A percentile compares a stretch with the other conserved stretches of the same genome.
These are phyloP conservation scores for Ogataea dorogensis DNA, from an alignment of 805 yeast species.

Conservation along the genomic window DNA sequence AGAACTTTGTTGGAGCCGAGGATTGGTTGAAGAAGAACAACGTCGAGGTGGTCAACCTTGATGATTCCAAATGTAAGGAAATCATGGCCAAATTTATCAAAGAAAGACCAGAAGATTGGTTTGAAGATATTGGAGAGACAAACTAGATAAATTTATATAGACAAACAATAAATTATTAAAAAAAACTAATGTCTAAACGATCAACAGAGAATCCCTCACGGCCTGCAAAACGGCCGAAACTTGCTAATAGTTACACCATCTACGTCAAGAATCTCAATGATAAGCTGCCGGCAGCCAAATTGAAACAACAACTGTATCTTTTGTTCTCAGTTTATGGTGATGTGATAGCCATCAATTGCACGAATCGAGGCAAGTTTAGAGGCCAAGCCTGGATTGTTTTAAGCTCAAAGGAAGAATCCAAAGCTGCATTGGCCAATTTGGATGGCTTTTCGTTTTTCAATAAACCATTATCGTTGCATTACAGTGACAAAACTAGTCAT, in stretches of 20 bases:
- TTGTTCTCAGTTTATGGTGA: constrained; percentile 66
- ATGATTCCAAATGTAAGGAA: constrained; percentile 60
- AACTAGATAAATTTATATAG: not conserved
- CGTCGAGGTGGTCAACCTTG: constrained; percentile 63
- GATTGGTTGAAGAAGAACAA: constrained; percentile 65
- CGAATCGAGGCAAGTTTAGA: constrained; percentile 44
- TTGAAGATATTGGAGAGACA: constrained; percentile 68
- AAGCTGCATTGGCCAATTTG: constrained; percentile 46
- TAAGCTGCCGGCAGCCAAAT: constrained; percentile 41
- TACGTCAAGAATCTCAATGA: constrained; percentile 62
- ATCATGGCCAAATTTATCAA: constrained; percentile 77
- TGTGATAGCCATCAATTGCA: constrained; percentile 47
- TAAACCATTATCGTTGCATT: constrained; percentile 46
- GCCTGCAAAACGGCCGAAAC: constrained; percentile 1
- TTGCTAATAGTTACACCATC: constrained; percentile 40
- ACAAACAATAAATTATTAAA: not conserved
- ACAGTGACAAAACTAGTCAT: constrained; percentile 36
- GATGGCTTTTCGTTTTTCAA: constrained; percentile 53
- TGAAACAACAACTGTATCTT: constrained; percentile 55
- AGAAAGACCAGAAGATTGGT: constrained; percentile 77
- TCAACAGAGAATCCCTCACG: constrained; percentile 1
- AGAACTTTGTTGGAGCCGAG: constrained; percentile 81
- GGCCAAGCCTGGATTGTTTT: constrained; percentile 70
- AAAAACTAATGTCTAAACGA: constrained; percentile 7
- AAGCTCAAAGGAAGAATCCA: constrained; percentile 48